phyloP scores from a whole-genome alignment of 1,139 yeast species.

The Sugiyamaella grinbergsii region DNA sequence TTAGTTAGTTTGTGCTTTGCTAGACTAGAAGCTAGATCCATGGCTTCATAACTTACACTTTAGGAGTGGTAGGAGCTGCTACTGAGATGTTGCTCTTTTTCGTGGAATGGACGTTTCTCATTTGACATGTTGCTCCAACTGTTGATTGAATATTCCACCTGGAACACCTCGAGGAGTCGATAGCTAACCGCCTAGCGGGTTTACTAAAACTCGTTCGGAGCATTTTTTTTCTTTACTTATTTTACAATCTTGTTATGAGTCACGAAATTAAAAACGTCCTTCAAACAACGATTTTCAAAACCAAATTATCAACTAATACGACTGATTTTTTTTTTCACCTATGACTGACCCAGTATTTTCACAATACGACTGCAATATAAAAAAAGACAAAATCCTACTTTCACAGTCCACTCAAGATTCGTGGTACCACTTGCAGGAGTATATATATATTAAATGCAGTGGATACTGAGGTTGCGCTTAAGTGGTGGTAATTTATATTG shows the following conservation, averaged over 20 bases:
- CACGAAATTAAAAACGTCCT: not conserved
- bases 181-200: slow-evolving; percentile 8
- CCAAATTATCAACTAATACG: no score
- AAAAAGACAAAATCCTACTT: not conserved
- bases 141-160: slow-evolving; percentile 8
- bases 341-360: no score
- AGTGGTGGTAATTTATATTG: not conserved
- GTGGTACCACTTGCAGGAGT: slow-evolving; percentile 7
- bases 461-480: not conserved
- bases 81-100: slow-evolving; percentile 7
- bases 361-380: no score
- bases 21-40: not conserved
- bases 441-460: not conserved
- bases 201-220: slow-evolving; percentile 5
- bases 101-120: slow-evolving; percentile 11
- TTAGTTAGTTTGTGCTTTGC: no score
- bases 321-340: no score
- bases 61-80: not conserved
- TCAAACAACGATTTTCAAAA: no score
- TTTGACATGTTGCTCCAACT: not conserved
- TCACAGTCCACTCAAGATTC: slow-evolving; percentile 5
- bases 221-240: slow-evolving; percentile 9
- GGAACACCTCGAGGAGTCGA: slow-evolving; percentile 4
- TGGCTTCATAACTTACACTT: slow-evolving; percentile 10
- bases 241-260: not conserved